Evolutionary conservation across 2,329 filamentous ascomycete genomes (phyloP).

Genomic region (Tolypocladium sp.): DNA sequence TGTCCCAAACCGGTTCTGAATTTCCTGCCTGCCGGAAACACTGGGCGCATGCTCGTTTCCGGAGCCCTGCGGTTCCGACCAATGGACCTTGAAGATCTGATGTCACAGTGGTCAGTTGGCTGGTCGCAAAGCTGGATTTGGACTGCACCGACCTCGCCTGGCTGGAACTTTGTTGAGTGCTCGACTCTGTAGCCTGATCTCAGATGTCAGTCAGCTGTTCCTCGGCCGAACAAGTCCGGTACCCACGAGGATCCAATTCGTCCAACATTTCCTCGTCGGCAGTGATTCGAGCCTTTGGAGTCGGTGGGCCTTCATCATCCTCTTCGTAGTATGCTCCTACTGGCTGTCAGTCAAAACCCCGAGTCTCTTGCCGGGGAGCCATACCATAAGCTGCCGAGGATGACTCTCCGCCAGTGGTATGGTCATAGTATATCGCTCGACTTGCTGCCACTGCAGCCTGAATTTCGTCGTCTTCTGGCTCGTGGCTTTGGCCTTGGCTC

Average conservation of each 20-base stretch:
- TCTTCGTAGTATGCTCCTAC: slow-evolving; percentile 12
- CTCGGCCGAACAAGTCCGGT: neutral
- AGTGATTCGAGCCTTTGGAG: slow-evolving; percentile 8
- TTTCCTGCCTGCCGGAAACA: slow-evolving; percentile 22
- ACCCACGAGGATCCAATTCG: slow-evolving; percentile 28
- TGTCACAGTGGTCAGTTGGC: neutral
- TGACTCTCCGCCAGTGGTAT: slow-evolving; percentile 4
- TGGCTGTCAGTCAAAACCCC: slow-evolving; percentile 1
- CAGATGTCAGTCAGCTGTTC: neutral
- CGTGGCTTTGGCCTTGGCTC: neutral
- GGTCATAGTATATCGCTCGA: slow-evolving; percentile 8
- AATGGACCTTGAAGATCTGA: slow-evolving; percentile 47
- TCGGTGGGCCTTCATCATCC: slow-evolving; percentile 15
- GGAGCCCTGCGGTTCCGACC: slow-evolving; percentile 41
- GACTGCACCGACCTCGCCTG: slow-evolving; percentile 26
- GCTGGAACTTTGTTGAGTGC: slow-evolving; percentile 27
- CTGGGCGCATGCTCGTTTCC: slow-evolving; percentile 18
- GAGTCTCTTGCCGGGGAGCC: neutral
- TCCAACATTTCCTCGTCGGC: slow-evolving; percentile 9
- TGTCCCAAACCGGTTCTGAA: slow-evolving; percentile 23
- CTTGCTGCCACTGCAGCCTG: slow-evolving; percentile 10
- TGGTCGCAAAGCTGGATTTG: neutral
- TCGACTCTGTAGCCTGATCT: slow-evolving; percentile 28
- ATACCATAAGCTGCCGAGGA: slow-evolving; percentile 12
- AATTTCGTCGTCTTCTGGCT: slow-evolving; percentile 8